These are phyloP conservation scores for Phytophthora macrochlamydospora DNA, from an alignment of 352 stramenopile genomes.

Conservation along the genomic window DNA sequence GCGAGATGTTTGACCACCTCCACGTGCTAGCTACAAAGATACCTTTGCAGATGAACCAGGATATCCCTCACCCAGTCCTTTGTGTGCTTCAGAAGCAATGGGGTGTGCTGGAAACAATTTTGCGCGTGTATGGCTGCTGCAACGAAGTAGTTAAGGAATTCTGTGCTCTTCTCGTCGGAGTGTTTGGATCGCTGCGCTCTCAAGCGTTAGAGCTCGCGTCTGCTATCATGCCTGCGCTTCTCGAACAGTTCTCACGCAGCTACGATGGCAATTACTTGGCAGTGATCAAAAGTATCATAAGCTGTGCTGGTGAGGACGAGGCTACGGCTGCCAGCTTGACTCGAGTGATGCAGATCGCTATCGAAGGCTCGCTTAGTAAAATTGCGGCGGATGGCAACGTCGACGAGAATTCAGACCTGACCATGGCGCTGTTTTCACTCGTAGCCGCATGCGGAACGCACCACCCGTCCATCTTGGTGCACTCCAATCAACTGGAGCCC, in stretches of 20 bases:
- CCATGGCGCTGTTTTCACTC: constrained; percentile 63
- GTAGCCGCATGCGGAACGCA: constrained; percentile 58
- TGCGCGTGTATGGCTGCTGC: constrained; percentile 51
- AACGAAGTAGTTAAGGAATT: constrained; percentile 68
- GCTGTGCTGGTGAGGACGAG: constrained; percentile 64
- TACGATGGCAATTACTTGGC: constrained; percentile 63
- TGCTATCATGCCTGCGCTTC: constrained; percentile 62
- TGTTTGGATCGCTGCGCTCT: constrained; percentile 68
- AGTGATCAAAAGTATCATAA: constrained; percentile 76
- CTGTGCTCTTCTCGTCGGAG: constrained; percentile 54
- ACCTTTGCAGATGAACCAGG: constrained; percentile 67
- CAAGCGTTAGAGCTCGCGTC: constrained; percentile 67
- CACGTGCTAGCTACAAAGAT: constrained; percentile 60
- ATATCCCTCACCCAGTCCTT: constrained; percentile 60
- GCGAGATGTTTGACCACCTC: constrained; percentile 65
- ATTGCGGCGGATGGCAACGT: constrained; percentile 52
- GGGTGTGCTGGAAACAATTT: constrained; percentile 53
- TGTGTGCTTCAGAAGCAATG: constrained; percentile 65
- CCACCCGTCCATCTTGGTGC: constrained; percentile 66
- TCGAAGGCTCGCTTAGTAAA: constrained; percentile 59
- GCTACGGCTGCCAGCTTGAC: constrained; percentile 62
- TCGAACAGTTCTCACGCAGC: constrained; percentile 69
- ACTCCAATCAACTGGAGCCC: constrained; percentile 69
- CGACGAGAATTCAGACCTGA: constrained; percentile 57
- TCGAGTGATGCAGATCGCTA: constrained; percentile 67